These are phyloP conservation scores for Scheffersomyces cryptocercus DNA, from an alignment of 1,139 yeast species.

Conservation along the genomic window DNA sequence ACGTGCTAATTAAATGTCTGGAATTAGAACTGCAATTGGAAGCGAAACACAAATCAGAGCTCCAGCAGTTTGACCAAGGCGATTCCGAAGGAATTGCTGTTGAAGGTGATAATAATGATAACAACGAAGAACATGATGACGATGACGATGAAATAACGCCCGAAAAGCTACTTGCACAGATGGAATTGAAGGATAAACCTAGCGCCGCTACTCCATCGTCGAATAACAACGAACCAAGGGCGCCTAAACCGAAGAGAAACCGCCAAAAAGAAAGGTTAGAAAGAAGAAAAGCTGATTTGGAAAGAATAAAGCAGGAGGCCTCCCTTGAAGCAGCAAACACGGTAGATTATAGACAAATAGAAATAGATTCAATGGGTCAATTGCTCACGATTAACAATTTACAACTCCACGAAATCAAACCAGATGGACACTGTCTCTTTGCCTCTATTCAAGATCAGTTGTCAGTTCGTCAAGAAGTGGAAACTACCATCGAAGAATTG, in stretches of 20 bases:
- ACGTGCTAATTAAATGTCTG: conserved; percentile 54
- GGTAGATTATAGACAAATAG: conserved; percentile 71
- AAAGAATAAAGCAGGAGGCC: conserved; percentile 67
- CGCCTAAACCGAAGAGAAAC: conserved; percentile 54
- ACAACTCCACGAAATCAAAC: conserved; percentile 64
- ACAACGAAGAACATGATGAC: conserved; percentile 7
- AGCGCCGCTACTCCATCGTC: neutral
- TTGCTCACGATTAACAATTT: conserved; percentile 52
- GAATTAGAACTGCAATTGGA: conserved; percentile 59
- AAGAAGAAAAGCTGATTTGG: conserved; percentile 69
- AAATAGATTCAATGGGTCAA: conserved; percentile 61
- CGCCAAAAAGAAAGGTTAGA: conserved; percentile 85
- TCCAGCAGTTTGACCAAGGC: conserved; percentile 20
- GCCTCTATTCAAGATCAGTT: conserved; percentile 85
- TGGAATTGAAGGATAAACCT: conserved; percentile 33
- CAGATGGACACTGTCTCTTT: conserved; percentile 95
- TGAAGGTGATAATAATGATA: conserved; percentile 11
- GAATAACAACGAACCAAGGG: neutral
- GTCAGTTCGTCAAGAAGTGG: conserved; percentile 45
- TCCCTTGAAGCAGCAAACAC: conserved; percentile 62
- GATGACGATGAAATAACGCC: conserved; percentile 56
- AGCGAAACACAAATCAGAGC: conserved; percentile 53
- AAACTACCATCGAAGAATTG: conserved; percentile 50
- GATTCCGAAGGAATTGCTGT: conserved; percentile 5
- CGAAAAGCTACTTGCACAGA: conserved; percentile 59